Percentiles rank a stretch among this genome's conserved stretches.
Conservation (phyloP, 768 basidiomycete genomes). For the Suillus clintonianus region DNA sequence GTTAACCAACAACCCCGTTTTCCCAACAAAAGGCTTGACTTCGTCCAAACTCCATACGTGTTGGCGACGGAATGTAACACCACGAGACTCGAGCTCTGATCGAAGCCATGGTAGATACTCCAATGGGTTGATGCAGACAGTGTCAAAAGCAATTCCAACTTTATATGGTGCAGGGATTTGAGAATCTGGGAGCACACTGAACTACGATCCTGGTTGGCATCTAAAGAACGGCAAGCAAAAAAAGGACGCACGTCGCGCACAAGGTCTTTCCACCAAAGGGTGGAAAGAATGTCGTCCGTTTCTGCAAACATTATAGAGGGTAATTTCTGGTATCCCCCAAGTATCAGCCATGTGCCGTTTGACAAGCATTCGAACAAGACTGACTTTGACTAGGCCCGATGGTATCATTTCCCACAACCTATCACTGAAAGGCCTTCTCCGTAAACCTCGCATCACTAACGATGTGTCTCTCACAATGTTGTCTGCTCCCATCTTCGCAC, state of each 20-base stretch:
- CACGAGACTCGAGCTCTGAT: slow-evolving; percentile 36
- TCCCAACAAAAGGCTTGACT: slow-evolving; percentile 39
- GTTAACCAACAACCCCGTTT: slow-evolving; percentile 48
- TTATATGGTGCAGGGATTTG: slow-evolving; percentile 36
- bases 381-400: slow-evolving; percentile 41
- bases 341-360: not conserved
- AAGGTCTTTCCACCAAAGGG: slow-evolving; percentile 41
- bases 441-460: not conserved
- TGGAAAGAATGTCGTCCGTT: slow-evolving; percentile 16
- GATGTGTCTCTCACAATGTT: slow-evolving; percentile 39
- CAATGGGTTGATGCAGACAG: slow-evolving; percentile 51
- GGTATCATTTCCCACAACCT: slow-evolving; percentile 52
- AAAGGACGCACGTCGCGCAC: slow-evolving; percentile 36
- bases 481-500: slow-evolving; percentile 38
- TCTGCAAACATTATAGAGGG: slow-evolving; percentile 36
- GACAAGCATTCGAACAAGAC: slow-evolving; percentile 2
- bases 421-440: slow-evolving; percentile 29
- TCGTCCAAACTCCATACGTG: slow-evolving; percentile 47
- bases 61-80: slow-evolving; percentile 45
- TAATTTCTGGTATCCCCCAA: slow-evolving; percentile 28
- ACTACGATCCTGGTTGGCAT: not conserved
- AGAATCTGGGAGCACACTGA: slow-evolving; percentile 34
- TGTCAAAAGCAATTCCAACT: slow-evolving; percentile 45
- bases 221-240: not conserved
- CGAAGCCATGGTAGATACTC: slow-evolving; percentile 53